These are phyloP conservation scores for Luffa aegyptiaca DNA, from an alignment of 306 rosid genomes.

Conservation along the genomic window DNA sequence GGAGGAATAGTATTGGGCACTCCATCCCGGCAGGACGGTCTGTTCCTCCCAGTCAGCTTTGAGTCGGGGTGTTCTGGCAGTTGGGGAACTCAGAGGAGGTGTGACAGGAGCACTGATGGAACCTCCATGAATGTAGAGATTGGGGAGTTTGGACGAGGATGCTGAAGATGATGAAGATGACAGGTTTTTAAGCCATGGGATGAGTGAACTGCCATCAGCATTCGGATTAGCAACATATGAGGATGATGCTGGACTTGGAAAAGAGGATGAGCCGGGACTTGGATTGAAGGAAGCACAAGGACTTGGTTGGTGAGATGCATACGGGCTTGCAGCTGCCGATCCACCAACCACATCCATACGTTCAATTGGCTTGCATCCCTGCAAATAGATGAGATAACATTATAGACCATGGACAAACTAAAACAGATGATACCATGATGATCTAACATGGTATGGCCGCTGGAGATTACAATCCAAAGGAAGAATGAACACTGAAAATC, in stretches of 20 bases:
- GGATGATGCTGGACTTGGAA: constrained; percentile 74
- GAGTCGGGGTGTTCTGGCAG: constrained; percentile 57
- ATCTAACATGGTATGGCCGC: neutral
- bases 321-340: constrained; percentile 56
- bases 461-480: neutral
- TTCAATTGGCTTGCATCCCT: constrained; percentile 82
- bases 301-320: constrained; percentile 70
- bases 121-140: constrained; percentile 46
- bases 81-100: constrained; percentile 88
- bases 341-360: constrained; percentile 51
- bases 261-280: constrained; percentile 83
- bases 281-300: constrained; percentile 83
- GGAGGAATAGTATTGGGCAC: constrained; percentile 45
- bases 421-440: neutral
- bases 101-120: constrained; percentile 89
- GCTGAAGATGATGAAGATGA: constrained; percentile 72
- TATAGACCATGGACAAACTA: neutral
- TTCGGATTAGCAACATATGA: constrained; percentile 44
- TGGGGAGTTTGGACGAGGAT: constrained; percentile 58
- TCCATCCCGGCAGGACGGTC: constrained; percentile 34
- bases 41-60: constrained; percentile 54
- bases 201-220: constrained; percentile 58
- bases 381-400: constrained; percentile 17
- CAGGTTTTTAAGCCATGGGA: constrained; percentile 88
- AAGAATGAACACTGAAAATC: neutral